Conservation (phyloP, 345 rosid species). For the Brassica incana region DNA sequence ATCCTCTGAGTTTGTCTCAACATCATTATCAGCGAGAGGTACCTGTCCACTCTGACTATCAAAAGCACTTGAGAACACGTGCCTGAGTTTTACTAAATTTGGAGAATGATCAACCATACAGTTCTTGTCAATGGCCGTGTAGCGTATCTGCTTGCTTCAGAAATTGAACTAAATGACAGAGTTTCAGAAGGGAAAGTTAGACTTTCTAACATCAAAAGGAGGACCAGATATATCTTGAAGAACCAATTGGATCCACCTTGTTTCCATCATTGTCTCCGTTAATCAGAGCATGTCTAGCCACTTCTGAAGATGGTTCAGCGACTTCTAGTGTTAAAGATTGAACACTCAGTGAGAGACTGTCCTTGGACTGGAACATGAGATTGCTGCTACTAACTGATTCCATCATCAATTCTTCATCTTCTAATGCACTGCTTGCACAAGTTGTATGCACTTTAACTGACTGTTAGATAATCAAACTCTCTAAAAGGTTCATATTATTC, state of each 20-base stretch:
- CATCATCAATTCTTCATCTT: conserved; percentile 42
- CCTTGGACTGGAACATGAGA: conserved; percentile 42
- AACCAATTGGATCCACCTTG: conserved; percentile 20
- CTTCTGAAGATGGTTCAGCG: conserved; percentile 35
- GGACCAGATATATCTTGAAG: conserved; percentile 26
- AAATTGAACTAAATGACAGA: conserved; percentile 39
- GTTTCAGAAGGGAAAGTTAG: conserved; percentile 33
- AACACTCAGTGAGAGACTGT: conserved; percentile 28
- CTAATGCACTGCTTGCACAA: conserved; percentile 31
- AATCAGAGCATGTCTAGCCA: conserved; percentile 27
- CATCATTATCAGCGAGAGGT: conserved; percentile 23
- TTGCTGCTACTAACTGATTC: conserved; percentile 33
- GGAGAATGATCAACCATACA: conserved; percentile 35
- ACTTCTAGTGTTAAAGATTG: conserved; percentile 38
- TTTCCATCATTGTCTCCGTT: conserved; percentile 28
- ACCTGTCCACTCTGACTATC: conserved; percentile 33
- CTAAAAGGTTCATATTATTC: conserved; percentile 31
- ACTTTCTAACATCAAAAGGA: conserved; percentile 38
- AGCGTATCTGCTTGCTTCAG: conserved; percentile 38
- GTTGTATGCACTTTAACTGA: conserved; percentile 38
- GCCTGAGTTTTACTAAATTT: conserved; percentile 30
- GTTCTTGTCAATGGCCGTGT: conserved; percentile 35
- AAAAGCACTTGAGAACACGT: conserved; percentile 27
- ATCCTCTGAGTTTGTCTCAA: conserved; percentile 35
- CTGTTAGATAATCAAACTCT: conserved; percentile 42